Base-by-base conservation (phyloP, 257 asterid genomes). In the Marsdenia floribunda region DNA sequence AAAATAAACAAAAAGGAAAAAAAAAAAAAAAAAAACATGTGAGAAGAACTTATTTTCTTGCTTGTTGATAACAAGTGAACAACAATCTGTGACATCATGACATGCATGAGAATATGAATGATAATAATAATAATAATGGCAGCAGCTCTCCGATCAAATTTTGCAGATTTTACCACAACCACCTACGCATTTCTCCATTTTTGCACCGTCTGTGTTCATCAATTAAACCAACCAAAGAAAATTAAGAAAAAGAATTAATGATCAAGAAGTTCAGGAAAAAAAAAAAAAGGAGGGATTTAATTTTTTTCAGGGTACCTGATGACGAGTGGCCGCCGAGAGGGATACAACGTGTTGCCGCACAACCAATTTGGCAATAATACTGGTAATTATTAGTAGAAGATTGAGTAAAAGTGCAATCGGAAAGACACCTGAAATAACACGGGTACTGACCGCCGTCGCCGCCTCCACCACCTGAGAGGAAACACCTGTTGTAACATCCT, bases 401-500 rank as follows among this genome's bases (percentile, higher is more conserved):
- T 63, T 72, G 79, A 64, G 91, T 85, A 52, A 77, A 22, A 6
- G 44, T 15, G 66, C 96, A 90, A 53, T 80, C 65, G 12, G 37
- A 70, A 33, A 88, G 21, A 74, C 96, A 88, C 72, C 55, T 77
- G 16, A 75, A 77, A 61, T 81, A 86, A 70, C 96, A 87, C 0
- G 80, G 77, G 44, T 79, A 40, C 37, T 58, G 37, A 29, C 24
- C 76, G n/a, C 71, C 75, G 2, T 71, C 46, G 16, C 52, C 18
- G 3, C 29, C 4, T 3, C 29, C 4, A 50, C 42, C 60, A 35
- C 53, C 54, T 11, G 78, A 54, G 18, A 80, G 68, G 68, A 83
- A 66, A 68, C 93, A 88, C 59, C 71, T 54, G 55, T 86, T 90
- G 75, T 86, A 88, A 74, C 96, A 90, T 9, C 96, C 93, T 38